Evolutionary conservation across 2,329 filamentous ascomycete species (phyloP), one percentile per base, ranked within the genome.

Genomic region (Xylariomycetidae sp.): DNA sequence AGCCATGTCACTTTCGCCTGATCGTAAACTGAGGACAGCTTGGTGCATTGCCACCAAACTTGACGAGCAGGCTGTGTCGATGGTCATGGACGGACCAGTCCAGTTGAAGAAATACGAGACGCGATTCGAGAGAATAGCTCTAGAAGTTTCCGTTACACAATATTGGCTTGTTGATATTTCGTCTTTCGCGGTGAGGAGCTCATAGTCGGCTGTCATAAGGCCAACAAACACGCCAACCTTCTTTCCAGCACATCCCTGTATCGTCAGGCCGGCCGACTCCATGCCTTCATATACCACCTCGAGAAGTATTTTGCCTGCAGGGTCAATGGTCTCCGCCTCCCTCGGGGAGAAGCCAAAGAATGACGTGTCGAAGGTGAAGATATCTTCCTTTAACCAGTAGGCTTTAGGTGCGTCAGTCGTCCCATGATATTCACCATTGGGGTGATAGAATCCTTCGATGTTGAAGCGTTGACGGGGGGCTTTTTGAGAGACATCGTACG

Each of bases 311-410:
- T 80, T 69, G 48, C 80, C 77, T 62, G 79, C 77, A 1, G 80
- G 80, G 51, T 84, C 80, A 8, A 76, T 79, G 43, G 80, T 74
- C 13, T 71, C 69, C 23, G 80, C 80, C 55, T 83, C 79, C 42
- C 74, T 70, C 9, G 77, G 75, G 27, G 77, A 81, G 69, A 83
- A 80, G 53, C 79, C 79, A 67, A 83, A 83, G 62, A 84, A 83
- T 2, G 72, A 64, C 18, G 76, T 72, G 44, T 83, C 79, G 47
- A 82, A 83, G 15, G 77, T 5, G 8, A 5, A 6, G 5, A 18
- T 9, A 16, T 30, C 27, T 16, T 30, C 20, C n/a, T 23, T 8
- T 23, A 23, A n/a, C 8, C 8, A 8, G n/a, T 23, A 23, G 20
- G 20, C 20, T 8, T 23, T 8, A 8, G n/a, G n/a, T n/a, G n/a